Conservation (phyloP, 2,329 filamentous ascomycete genomes). For the Clonostachys rosea region DNA sequence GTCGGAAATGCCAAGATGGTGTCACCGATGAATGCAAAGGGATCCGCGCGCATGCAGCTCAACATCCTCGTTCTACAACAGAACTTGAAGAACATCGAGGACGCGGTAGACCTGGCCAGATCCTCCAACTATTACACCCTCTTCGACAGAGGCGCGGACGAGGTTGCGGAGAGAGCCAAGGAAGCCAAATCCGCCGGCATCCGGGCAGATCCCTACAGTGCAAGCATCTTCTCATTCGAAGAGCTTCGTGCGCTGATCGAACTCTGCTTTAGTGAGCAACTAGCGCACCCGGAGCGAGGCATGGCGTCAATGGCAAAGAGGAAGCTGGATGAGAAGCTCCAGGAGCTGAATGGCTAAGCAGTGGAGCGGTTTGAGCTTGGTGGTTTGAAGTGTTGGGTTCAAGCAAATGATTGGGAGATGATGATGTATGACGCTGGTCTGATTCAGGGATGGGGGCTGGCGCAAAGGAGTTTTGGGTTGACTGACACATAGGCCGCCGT, state of each 20-base stretch:
- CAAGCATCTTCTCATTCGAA: slow-evolving; percentile 55
- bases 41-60: slow-evolving; percentile 82
- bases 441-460: neutral
- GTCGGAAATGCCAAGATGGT: slow-evolving; percentile 68
- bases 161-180: slow-evolving; percentile 59
- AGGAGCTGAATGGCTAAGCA: slow-evolving; percentile 57
- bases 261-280: slow-evolving; percentile 63
- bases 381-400: neutral
- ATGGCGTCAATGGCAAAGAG: slow-evolving; percentile 63
- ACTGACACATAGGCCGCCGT: too few species aligned
- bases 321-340: slow-evolving; percentile 64
- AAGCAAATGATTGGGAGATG: neutral
- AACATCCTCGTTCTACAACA: slow-evolving; percentile 95
- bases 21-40: slow-evolving; percentile 77
- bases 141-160: slow-evolving; percentile 61
- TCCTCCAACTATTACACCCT: slow-evolving; percentile 66
- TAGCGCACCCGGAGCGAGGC: slow-evolving; percentile 63
- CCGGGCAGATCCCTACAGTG: slow-evolving; percentile 18
- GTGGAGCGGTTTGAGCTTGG: slow-evolving; percentile 39
- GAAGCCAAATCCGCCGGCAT: slow-evolving; percentile 30
- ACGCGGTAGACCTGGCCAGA: slow-evolving; percentile 57
- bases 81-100: slow-evolving; percentile 90
- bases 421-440: neutral
- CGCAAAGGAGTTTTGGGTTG: neutral
- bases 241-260: slow-evolving; percentile 63